phyloP scores from a whole-genome alignment of 139 green algal genomes.

The Ettlia oleoabundans region DNA sequence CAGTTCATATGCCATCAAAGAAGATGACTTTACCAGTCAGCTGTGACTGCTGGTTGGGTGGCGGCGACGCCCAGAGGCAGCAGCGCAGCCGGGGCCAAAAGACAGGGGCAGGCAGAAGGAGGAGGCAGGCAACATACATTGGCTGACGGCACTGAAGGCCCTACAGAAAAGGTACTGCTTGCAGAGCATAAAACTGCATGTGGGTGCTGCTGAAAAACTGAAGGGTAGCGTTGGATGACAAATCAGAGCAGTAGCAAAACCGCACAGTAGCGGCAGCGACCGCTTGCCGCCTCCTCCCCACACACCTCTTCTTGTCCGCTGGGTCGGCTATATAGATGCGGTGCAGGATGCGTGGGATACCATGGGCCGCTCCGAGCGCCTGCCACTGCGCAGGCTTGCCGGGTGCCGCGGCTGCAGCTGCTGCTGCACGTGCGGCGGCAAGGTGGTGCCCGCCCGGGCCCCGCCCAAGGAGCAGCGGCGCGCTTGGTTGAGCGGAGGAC shows the following conservation, averaged over 20 bases:
- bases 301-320: neutral
- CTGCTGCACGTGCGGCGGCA: neutral
- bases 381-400: neutral
- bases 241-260: neutral
- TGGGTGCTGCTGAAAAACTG: no score
- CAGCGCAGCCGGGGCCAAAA: neutral
- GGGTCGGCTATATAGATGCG: conserved; percentile 6
- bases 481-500: neutral
- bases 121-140: no score
- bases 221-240: no score
- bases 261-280: no score
- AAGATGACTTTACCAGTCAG: no score
- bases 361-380: neutral
- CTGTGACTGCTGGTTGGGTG: no score
- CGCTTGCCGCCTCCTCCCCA: no score
- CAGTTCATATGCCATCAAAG: no score
- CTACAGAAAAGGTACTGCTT: no score
- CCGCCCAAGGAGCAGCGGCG: neutral
- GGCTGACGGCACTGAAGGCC: no score
- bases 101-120: neutral
- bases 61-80: neutral
- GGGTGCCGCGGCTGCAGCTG: neutral
- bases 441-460: neutral
- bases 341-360: neutral
- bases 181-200: no score